Evolutionary conservation across 1,284 basidiomycete genomes (phyloP).

Genomic region (Taiwanofungus camphoratus): DNA sequence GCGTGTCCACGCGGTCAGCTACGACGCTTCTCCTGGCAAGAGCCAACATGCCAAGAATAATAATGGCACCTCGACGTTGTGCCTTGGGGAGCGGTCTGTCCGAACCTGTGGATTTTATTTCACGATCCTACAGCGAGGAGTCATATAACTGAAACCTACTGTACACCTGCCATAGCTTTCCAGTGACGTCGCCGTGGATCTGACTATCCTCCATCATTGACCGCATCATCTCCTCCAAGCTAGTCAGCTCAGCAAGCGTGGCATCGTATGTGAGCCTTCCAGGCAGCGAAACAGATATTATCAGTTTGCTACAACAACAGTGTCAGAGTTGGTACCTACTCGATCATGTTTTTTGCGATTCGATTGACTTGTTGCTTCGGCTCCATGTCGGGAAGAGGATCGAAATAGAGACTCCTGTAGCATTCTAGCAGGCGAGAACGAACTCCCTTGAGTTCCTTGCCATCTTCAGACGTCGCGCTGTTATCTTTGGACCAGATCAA

Average conservation of each 20-base stretch:
- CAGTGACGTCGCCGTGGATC: slow-evolving; percentile 81
- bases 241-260: slow-evolving; percentile 92
- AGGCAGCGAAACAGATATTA: slow-evolving; percentile 1
- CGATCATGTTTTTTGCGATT: slow-evolving; percentile 98
- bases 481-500: slow-evolving; percentile 98
- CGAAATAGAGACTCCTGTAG: slow-evolving; percentile 89
- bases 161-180: slow-evolving; percentile 95
- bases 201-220: slow-evolving; percentile 88
- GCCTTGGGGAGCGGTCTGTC: slow-evolving; percentile 68
- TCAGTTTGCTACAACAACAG: background rate
- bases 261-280: slow-evolving; percentile 82
- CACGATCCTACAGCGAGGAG: background rate
- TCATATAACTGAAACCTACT: slow-evolving; percentile 44
- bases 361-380: slow-evolving; percentile 85
- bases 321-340: slow-evolving; percentile 54
- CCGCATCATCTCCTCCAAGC: slow-evolving; percentile 93
- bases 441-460: slow-evolving; percentile 86
- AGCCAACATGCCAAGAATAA: slow-evolving; percentile 94
- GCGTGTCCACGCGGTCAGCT: slow-evolving; percentile 80
- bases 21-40: slow-evolving; percentile 81
- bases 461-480: slow-evolving; percentile 77
- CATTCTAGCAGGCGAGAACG: slow-evolving; percentile 86
- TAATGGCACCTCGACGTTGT: slow-evolving; percentile 90
- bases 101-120: slow-evolving; percentile 44
- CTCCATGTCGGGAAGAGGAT: slow-evolving; percentile 62